Conservation (phyloP, 352 stramenopile species). For the Phytophthora meadii region DNA sequence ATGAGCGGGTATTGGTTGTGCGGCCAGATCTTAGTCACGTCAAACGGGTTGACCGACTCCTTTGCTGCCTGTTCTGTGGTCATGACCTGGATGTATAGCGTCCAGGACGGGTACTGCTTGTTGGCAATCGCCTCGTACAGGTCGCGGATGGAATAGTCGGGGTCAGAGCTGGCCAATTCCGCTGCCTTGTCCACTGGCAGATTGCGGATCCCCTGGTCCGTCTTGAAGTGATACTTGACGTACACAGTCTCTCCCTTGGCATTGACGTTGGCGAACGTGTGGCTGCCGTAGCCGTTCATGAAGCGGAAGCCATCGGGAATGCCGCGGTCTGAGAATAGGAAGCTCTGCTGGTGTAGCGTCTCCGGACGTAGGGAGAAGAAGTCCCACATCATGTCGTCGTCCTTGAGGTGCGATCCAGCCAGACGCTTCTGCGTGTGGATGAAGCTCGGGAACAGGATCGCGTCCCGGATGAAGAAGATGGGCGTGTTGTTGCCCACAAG, state of each 20-base stretch:
- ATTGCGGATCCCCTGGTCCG: conserved; percentile 91
- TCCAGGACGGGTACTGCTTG: conserved; percentile 88
- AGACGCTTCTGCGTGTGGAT: conserved; percentile 95
- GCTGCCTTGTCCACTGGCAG: conserved; percentile 83
- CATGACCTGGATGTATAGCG: conserved; percentile 93
- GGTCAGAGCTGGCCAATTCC: conserved; percentile 71
- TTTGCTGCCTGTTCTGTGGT: conserved; percentile 69
- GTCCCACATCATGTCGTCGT: conserved; percentile 92
- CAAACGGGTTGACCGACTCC: conserved; percentile 88
- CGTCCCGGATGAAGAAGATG: conserved; percentile 95
- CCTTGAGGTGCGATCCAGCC: conserved; percentile 87
- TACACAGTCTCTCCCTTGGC: conserved; percentile 74
- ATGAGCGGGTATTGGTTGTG: conserved; percentile 87
- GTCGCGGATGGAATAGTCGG: conserved; percentile 91
- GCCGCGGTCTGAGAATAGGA: conserved; percentile 91
- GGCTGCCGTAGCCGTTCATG: conserved; percentile 93
- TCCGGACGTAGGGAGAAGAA: conserved; percentile 94
- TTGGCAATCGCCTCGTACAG: conserved; percentile 91
- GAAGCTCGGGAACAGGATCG: conserved; percentile 92
- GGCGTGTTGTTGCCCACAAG: conserved; percentile 94
- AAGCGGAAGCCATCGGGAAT: conserved; percentile 90
- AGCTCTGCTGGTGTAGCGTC: conserved; percentile 88
- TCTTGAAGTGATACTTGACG: conserved; percentile 96
- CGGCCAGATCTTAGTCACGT: conserved; percentile 95
- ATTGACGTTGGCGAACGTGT: conserved; percentile 94